Conservation (phyloP, 495 filamentous ascomycete genomes). For the Umbilicaria muhlenbergii region DNA sequence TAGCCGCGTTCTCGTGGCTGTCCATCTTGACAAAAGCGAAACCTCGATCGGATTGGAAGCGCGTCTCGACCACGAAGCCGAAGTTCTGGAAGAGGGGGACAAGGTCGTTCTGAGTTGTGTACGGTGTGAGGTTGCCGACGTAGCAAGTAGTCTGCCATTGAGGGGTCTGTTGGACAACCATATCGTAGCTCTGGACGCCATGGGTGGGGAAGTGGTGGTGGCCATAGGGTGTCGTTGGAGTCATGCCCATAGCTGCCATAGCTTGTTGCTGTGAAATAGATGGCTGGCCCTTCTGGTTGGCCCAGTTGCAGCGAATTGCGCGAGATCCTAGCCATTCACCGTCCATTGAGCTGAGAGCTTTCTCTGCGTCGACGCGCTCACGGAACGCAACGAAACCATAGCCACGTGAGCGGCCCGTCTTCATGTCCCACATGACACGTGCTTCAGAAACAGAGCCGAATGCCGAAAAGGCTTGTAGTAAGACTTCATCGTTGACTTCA, state of each 20-base stretch:
- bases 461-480: constrained; percentile 88
- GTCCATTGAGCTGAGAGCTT: constrained; percentile 94
- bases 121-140: constrained; percentile 93
- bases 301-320: constrained; percentile 99
- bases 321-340: constrained; percentile 98
- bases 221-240: constrained; percentile 87
- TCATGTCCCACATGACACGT: constrained; percentile 99
- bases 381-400: constrained; percentile 98
- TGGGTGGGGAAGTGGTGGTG: constrained; percentile 98
- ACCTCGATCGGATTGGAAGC: constrained; percentile 93
- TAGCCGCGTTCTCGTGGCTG: constrained; percentile 91
- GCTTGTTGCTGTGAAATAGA: constrained; percentile 95
- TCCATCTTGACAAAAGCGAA: constrained; percentile 99
- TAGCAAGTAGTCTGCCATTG: constrained; percentile 99
- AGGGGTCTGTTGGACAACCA: constrained; percentile 94
- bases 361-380: constrained; percentile 86
- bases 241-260: constrained; percentile 97
- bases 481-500: constrained; percentile 94
- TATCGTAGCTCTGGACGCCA: constrained; percentile 91
- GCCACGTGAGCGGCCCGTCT: constrained; percentile 91
- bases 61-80: constrained; percentile 90
- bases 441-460: constrained; percentile 98
- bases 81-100: constrained; percentile 97
- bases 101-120: constrained; percentile 90
- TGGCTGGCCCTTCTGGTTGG: constrained; percentile 98